Percentiles rank a stretch among this genome's conserved stretches.
These are phyloP conservation scores for Fusarium sp. DNA, from an alignment of 2,329 filamentous ascomycete genomes.

Conservation along the genomic window DNA sequence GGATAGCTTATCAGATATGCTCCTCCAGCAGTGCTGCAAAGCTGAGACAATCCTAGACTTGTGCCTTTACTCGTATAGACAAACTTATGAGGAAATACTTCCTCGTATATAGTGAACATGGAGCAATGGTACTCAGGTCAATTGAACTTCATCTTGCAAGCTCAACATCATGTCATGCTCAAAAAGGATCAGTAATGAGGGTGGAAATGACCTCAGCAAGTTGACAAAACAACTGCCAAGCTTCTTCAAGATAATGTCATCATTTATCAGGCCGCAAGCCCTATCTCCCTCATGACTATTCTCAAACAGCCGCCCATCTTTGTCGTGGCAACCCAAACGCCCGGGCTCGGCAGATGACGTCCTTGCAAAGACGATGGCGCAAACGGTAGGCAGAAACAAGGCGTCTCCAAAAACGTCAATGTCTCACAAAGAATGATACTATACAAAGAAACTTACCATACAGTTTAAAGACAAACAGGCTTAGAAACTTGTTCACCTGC, in stretches of 20 bases:
- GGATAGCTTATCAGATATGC: neutral
- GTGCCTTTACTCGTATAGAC: neutral
- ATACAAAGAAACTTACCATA: neutral
- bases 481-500: neutral
- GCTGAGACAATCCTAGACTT: neutral
- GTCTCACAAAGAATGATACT: neutral
- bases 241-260: neutral
- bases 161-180: neutral
- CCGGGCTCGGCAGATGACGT: neutral
- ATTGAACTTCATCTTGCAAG: neutral
- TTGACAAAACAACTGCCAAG: neutral
- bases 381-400: neutral
- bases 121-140: neutral
- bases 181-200: neutral
- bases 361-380: neutral
- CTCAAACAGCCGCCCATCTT: neutral
- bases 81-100: neutral
- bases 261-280: neutral
- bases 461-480: neutral
- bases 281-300: neutral
- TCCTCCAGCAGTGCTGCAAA: neutral
- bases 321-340: neutral
- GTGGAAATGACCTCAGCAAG: neutral
- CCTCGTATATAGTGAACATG: neutral
- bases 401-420: neutral